Percentiles rank a stretch among this genome's conserved stretches.
These are phyloP conservation scores for Apiospora rasikravindrae DNA, from an alignment of 2,329 filamentous ascomycete genomes.

Conservation along the genomic window DNA sequence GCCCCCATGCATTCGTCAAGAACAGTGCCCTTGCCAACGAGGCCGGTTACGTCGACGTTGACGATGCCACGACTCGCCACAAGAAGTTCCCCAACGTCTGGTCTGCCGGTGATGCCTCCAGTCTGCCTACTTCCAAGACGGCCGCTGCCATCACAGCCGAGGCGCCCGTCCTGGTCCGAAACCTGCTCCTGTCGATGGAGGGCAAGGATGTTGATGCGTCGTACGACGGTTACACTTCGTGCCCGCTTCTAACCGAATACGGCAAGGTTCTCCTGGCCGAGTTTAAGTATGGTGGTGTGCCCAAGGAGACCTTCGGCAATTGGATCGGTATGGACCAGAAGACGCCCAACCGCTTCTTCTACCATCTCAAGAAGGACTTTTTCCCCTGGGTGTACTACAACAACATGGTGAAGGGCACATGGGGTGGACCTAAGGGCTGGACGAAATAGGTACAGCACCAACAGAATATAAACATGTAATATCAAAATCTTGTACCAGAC, in stretches of 20 bases:
- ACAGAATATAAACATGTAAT: neutral
- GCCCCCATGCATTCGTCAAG: slow-evolving; percentile 59
- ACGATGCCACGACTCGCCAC: slow-evolving; percentile 41
- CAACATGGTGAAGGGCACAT: slow-evolving; percentile 18
- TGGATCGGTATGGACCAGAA: slow-evolving; percentile 44
- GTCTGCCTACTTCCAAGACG: slow-evolving; percentile 49
- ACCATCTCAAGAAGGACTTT: slow-evolving; percentile 52
- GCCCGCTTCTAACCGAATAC: slow-evolving; percentile 51
- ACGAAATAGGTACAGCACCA: neutral
- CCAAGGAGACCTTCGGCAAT: slow-evolving; percentile 49
- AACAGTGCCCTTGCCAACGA: slow-evolving; percentile 41
- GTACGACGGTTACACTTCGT: slow-evolving; percentile 53
- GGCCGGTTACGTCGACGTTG: slow-evolving; percentile 41
- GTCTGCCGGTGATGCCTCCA: slow-evolving; percentile 46
- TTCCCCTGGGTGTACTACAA: slow-evolving; percentile 33
- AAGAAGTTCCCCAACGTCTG: slow-evolving; percentile 45
- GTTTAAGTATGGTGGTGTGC: slow-evolving; percentile 53
- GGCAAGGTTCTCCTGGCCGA: slow-evolving; percentile 52
- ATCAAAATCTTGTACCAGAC: neutral
- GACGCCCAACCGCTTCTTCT: slow-evolving; percentile 44
- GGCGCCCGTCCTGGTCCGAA: slow-evolving; percentile 49
- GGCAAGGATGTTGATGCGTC: slow-evolving; percentile 39
- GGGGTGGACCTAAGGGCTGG: slow-evolving; percentile 20
- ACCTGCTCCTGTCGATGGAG: slow-evolving; percentile 43
- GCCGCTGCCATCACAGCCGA: slow-evolving; percentile 51